Percentiles rank a stretch among this genome's conserved stretches.
These are phyloP conservation scores for Juglanconis oblonga DNA, from an alignment of 2,329 filamentous ascomycete species.

Conservation along the genomic window DNA sequence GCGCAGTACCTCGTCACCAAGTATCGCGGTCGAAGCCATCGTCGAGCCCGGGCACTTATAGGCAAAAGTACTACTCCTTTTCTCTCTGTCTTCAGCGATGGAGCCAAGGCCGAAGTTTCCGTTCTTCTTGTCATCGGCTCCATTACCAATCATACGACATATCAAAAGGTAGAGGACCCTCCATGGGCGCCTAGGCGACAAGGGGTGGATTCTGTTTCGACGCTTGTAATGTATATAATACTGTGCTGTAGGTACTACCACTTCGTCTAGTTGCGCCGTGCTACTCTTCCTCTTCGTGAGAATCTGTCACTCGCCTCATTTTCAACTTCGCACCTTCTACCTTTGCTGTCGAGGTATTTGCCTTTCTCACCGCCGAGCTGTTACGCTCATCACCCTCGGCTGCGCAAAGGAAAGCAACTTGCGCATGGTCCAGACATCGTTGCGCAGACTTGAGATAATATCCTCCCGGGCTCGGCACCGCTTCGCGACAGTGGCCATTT, in stretches of 20 bases:
- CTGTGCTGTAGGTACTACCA: background rate
- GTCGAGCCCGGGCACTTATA: background rate
- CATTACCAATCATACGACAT: background rate
- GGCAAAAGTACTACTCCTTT: background rate
- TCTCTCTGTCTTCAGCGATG: background rate
- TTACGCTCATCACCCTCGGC: background rate
- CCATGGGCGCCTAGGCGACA: slow-evolving; percentile 4
- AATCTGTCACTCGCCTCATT: background rate
- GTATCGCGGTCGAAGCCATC: background rate
- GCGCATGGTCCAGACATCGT: background rate
- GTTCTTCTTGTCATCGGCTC: background rate
- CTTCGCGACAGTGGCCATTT: background rate
- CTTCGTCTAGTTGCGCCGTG: background rate
- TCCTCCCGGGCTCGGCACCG: background rate
- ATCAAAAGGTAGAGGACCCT: background rate
- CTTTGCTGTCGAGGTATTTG: background rate
- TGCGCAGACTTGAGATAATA: background rate
- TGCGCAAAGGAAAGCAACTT: background rate
- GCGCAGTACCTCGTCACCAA: background rate
- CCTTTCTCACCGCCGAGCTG: background rate
- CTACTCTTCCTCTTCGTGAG: background rate
- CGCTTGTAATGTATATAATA: background rate
- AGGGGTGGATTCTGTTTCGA: background rate
- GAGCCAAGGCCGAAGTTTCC: background rate
- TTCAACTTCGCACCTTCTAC: background rate